Evolutionary conservation across 139 green algal species (phyloP), one percentile per base, ranked within the genome.

Genomic region (Volvox reticuliferus): DNA sequence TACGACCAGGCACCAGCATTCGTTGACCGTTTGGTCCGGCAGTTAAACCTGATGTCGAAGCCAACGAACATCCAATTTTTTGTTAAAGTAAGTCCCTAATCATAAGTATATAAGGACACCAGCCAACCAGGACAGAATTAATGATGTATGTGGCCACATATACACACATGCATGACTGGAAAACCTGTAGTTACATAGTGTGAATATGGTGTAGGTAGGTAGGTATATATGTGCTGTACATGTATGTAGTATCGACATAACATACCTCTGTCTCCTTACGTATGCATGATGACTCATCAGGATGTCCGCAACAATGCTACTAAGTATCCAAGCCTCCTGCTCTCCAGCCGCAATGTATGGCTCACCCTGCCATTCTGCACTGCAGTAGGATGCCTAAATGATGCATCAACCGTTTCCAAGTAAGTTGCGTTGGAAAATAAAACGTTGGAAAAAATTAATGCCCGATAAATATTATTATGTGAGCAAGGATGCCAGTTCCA

Each of bases 11-110:
- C 75, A 1, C 1, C 18, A 30, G 24, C 50, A 12, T 90, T 68
- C 75, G 2, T 78, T n/a, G 20, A 90, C 6, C 86, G 86, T 0
- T 2, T 85, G 20, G 75, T 90, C 17, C 16, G 12, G 12, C 22
- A 73, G 0, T 26, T 61, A 13, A 90, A 90, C 50, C 36, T 63
- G 55, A 77, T 85, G 73, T 36, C 75, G 1, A 90, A 90, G 61
- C 86, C 86, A 16, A 28, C 65, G 21, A 90, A 90, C 22, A 44
- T 90, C 19, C 86, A 90, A 50, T 90, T 85, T 30, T 90, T 36
- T 20, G 26, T 90, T 22, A 80, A 90, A 76, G 86, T 90, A 14
- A 36, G 50, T 55, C 44, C 5, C 5, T 55, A 55, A 55, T 55
- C 9, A n/a, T n/a, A n/a, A n/a, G n/a, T n/a, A n/a, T n/a, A n/a